Conservation (phyloP, 2,329 filamentous ascomycete species). For the Anisogramma anomala region DNA sequence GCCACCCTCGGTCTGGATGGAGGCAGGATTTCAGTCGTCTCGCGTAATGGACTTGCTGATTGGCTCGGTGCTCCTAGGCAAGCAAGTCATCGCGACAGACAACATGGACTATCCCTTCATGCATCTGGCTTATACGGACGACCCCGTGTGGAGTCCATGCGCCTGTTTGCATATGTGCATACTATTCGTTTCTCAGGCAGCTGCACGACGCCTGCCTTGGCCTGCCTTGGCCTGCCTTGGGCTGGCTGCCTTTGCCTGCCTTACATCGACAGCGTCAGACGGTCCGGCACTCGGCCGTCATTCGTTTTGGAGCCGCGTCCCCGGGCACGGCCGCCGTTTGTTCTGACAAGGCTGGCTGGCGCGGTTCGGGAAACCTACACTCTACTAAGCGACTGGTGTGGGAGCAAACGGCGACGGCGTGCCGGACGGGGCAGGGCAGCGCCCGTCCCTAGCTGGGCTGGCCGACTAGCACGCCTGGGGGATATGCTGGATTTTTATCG, state of each 20-base stretch:
- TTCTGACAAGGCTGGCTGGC: neutral
- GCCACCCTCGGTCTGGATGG: conserved; percentile 7
- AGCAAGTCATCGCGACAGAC: conserved; percentile 11
- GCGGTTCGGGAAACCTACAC: neutral
- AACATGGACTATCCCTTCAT: conserved; percentile 13
- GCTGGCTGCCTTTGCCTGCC: too few species aligned
- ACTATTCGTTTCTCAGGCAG: neutral
- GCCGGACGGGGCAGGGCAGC: neutral
- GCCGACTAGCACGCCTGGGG: conserved; percentile 1
- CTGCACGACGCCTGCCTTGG: neutral
- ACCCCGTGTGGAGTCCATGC: conserved; percentile 2
- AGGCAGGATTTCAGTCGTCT: conserved; percentile 11
- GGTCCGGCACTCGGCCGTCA: too few species aligned
- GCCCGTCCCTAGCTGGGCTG: too few species aligned
- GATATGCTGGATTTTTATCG: conserved; percentile 8
- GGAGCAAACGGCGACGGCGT: conserved; percentile 1
- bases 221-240: too few species aligned
- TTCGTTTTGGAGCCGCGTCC: neutral
- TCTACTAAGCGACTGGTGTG: conserved; percentile 7
- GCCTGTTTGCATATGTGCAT: neutral
- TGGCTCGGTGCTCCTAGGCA: conserved; percentile 7
- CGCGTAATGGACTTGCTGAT: conserved; percentile 14
- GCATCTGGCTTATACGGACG: neutral
- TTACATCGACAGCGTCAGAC: too few species aligned
- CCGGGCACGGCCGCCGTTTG: neutral